phyloP scores from a whole-genome alignment of 305 asterid genomes.

The Fraxinus nigra region DNA sequence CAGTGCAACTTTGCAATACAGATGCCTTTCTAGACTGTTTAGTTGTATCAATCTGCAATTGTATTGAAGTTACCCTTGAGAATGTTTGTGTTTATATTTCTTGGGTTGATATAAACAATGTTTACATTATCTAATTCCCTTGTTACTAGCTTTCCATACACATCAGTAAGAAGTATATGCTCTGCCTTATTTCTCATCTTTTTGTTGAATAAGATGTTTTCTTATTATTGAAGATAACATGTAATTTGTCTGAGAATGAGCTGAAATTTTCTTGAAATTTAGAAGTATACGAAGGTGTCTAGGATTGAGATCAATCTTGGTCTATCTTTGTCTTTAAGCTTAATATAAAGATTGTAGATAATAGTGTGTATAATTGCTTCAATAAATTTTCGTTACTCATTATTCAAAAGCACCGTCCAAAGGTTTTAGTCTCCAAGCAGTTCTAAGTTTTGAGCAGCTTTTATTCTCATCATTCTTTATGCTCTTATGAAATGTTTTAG shows the following conservation, averaged over 20 bases:
- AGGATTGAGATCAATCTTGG: neutral
- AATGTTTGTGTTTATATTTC: neutral
- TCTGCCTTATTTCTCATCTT: neutral
- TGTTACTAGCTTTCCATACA: neutral
- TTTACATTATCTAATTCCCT: neutral
- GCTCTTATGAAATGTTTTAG: neutral
- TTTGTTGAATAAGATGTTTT: neutral
- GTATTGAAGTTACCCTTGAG: neutral
- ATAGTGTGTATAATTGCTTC: neutral
- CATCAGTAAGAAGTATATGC: neutral
- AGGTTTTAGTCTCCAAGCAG: conserved; percentile 9
- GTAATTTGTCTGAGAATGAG: neutral
- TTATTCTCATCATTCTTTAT: conserved; percentile 10
- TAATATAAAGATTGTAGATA: neutral
- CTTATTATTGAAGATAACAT: neutral
- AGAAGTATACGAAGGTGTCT: neutral
- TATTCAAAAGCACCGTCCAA: neutral
- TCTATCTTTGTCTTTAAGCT: neutral
- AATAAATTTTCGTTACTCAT: neutral
- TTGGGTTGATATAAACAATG: neutral
- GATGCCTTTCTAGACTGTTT: neutral
- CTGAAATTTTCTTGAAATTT: conserved; percentile 5
- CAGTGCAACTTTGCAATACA: neutral
- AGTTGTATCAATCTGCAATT: neutral
- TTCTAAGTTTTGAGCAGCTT: conserved; percentile 10